Percentiles rank a stretch among this genome's conserved stretches.
Evolutionary conservation across 257 asterid genomes (phyloP).

Genomic region (Solanum lycopersicoides): DNA sequence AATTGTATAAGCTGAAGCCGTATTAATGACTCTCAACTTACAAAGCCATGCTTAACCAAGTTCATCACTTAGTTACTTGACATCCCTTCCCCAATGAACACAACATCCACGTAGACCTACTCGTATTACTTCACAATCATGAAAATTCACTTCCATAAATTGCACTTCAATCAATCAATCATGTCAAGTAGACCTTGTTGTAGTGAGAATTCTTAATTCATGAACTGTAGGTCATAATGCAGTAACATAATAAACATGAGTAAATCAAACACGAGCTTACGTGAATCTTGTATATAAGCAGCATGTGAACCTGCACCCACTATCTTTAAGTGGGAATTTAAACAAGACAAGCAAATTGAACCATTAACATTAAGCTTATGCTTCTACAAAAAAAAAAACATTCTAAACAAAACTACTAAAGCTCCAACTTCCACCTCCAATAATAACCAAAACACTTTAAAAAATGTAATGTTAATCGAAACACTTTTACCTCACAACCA

Average conservation of each 20-base stretch:
- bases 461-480: neutral
- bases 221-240: neutral
- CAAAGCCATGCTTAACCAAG: neutral
- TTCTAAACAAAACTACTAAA: neutral
- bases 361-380: neutral
- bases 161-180: neutral
- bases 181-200: neutral
- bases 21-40: neutral
- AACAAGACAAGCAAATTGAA: neutral
- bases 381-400: neutral
- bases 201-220: neutral
- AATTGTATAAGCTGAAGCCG: neutral
- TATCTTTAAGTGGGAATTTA: neutral
- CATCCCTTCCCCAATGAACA: neutral
- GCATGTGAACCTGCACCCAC: neutral
- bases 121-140: neutral
- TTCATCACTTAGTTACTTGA: neutral
- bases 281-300: neutral
- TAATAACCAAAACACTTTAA: neutral
- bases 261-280: neutral
- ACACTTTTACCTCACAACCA: conserved; percentile 7
- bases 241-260: neutral
- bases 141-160: neutral
- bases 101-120: neutral
- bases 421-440: neutral